Base-by-base conservation (phyloP, 2,329 filamentous ascomycete genomes). In the Juglanconis juglandina region DNA sequence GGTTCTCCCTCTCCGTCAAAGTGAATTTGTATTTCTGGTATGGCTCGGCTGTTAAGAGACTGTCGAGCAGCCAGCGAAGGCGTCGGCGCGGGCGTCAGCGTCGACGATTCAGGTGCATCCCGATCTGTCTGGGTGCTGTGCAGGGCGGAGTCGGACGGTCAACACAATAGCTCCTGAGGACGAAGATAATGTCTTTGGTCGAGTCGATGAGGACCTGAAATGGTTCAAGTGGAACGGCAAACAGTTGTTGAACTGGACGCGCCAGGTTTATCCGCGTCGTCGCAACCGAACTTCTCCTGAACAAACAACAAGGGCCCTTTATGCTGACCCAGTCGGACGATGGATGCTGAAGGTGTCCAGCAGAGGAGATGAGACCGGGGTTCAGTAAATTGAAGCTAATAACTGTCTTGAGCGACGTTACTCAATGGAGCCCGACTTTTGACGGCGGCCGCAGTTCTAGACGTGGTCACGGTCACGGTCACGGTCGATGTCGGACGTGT, bases 381-480 rank as follows among this genome's bases (percentile, higher is more conserved):
- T 41, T 54, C 53, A 58, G 42, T 58, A 56, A 47, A 44, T 35
- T 41, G 46, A 51, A 50, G 55, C 50, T 48, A 60, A 24, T 53
- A 56, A 35, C 54, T 14, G 58, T 57, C 55, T 57, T 30, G 53
- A 53, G 61, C 54, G 61, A 63, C 61, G 61, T 63, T 63, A 61
- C 58, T 51, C 58, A 58, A 55, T 46, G 24, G 24, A 58, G 51
- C 53, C 42, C 44, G 42, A 46, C 41, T 46, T 53, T 48, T 33
- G 56, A 56, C 47, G 47, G 47, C 51, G 37, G 50, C 41, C 42
- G 54, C 50, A 37, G 39, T 42, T 9, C 4, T 11, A 14, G 39
- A 42, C 4, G 39, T 42, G 11, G 35, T 51, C 46, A 60, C 51
- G 14, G n/a, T 30, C 54, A 49, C 32, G 44, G 52, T 7, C 42